Conservation (phyloP, 1,284 basidiomycete species). For the Somion occarium region DNA sequence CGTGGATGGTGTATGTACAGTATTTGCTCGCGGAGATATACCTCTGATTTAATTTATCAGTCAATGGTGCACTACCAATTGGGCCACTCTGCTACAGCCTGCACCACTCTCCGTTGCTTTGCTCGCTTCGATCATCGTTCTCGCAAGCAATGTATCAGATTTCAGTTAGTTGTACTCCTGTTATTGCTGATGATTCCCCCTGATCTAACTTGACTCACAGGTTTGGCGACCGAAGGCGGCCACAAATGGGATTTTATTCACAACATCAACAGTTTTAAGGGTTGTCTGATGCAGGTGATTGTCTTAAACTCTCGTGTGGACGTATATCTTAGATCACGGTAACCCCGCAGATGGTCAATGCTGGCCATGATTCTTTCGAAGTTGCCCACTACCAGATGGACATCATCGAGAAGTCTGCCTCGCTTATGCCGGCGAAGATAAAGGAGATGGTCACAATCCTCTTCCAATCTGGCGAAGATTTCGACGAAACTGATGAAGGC, state of each 20-base stretch:
- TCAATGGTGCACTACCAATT: slow-evolving; percentile 15
- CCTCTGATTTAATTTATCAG: too few species aligned
- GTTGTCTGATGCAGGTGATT: neutral
- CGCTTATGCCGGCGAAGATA: neutral
- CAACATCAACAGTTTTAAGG: neutral
- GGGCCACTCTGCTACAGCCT: slow-evolving; percentile 13
- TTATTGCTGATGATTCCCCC: neutral
- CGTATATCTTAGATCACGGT: neutral
- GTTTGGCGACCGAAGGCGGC: neutral
- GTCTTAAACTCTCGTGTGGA: neutral
- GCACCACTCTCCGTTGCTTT: slow-evolving; percentile 13
- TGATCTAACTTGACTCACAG: neutral
- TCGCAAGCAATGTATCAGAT: slow-evolving; percentile 3
- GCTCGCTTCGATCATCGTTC: slow-evolving; percentile 9
- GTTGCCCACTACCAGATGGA: neutral
- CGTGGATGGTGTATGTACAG: too few species aligned
- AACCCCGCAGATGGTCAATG: neutral
- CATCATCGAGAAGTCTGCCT: neutral
- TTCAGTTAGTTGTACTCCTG: neutral
- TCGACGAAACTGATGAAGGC: too few species aligned
- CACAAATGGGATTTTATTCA: neutral
- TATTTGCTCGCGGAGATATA: too few species aligned
- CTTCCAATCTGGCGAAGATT: too few species aligned
- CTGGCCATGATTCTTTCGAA: neutral
- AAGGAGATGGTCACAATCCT: too few species aligned